Base-by-base conservation (phyloP, 352 stramenopile species). In the Sclerospora graminicola region DNA sequence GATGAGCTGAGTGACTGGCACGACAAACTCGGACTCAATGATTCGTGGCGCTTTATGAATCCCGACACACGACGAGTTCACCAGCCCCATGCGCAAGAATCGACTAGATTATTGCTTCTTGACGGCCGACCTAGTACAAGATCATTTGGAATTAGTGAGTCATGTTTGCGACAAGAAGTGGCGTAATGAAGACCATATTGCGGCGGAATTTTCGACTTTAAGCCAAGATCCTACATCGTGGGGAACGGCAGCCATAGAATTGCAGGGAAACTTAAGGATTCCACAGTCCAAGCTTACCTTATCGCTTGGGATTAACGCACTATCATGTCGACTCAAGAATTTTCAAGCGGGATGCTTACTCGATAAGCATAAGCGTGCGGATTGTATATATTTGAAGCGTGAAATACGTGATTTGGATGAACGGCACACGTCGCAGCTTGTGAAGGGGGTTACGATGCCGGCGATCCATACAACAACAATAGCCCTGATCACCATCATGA, bases 101-200 rank as follows among this genome's bases (percentile, higher is more conserved):
- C 45, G 51, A 0, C n/a, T 50, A 6, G 44, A 50, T 10, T 51
- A 54, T 28, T 59, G 51, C 16, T 50, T 54, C 11, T 6, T 59
- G 3, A 48, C 40, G 9, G 38, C 41, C 0, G 34, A 50, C 33
- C 26, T 59, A 8, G 4, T 54, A 7, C 32, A 54, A n/a, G 5
- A 43, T 10, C 26, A 54, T 23, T 20, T 59, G 1, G 44, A 26
- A 9, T 36, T 21, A 10, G n/a, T 54, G 1, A 13, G 31, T 1
- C 40, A 51, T 37, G 30, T 55, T 4, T 11, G 41, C 0, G 51
- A 60, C n/a, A 10, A 13, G 2, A 47, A 50, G 10, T 60, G 51
- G 44, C 39, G 45, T 27, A 51, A 32, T 16, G 51, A 60, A 44
- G 44, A 54, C 14, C 45, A 51, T 21, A 34, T 51, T 35, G 27